These are phyloP conservation scores for Phytophthora cajani DNA, from an alignment of 352 stramenopile genomes.

Conservation along the genomic window DNA sequence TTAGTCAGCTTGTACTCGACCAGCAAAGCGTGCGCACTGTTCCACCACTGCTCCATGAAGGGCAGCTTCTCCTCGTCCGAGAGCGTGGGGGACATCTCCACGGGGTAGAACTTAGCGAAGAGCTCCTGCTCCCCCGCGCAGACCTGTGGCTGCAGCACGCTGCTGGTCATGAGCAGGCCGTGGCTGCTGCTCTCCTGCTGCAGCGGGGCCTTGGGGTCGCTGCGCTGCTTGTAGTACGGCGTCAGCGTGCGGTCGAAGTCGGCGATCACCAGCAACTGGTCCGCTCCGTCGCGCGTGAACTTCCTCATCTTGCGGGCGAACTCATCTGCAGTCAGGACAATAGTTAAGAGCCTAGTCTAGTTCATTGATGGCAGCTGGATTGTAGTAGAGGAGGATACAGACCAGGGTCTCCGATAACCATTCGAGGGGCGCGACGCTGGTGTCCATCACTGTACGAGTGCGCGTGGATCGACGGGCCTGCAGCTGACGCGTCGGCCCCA, in stretches of 20 bases:
- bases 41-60: slow-evolving; percentile 78
- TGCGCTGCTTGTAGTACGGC: slow-evolving; percentile 45
- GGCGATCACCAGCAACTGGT: slow-evolving; percentile 71
- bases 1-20: slow-evolving; percentile 59
- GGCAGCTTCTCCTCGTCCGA: slow-evolving; percentile 68
- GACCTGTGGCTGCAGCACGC: slow-evolving; percentile 33
- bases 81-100: slow-evolving; percentile 67
- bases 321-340: slow-evolving; percentile 38
- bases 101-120: slow-evolving; percentile 73
- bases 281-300: slow-evolving; percentile 65
- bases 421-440: slow-evolving; percentile 26
- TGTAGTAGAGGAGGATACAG: not conserved
- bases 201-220: slow-evolving; percentile 10
- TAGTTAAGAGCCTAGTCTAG: no score
- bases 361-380: not conserved
- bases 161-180: slow-evolving; percentile 41
- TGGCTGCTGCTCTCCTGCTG: slow-evolving; percentile 41
- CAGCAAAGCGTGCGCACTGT: slow-evolving; percentile 45
- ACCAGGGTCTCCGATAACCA: slow-evolving; percentile 53
- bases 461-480: slow-evolving; percentile 10
- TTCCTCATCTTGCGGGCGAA: slow-evolving; percentile 81
- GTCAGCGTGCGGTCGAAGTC: slow-evolving; percentile 84
- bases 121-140: slow-evolving; percentile 44
- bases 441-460: slow-evolving; percentile 31
- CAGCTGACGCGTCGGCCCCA: slow-evolving; percentile 1